Conservation (phyloP, 495 filamentous ascomycete species). For the Pseudoneurospora amorphoporcata region DNA sequence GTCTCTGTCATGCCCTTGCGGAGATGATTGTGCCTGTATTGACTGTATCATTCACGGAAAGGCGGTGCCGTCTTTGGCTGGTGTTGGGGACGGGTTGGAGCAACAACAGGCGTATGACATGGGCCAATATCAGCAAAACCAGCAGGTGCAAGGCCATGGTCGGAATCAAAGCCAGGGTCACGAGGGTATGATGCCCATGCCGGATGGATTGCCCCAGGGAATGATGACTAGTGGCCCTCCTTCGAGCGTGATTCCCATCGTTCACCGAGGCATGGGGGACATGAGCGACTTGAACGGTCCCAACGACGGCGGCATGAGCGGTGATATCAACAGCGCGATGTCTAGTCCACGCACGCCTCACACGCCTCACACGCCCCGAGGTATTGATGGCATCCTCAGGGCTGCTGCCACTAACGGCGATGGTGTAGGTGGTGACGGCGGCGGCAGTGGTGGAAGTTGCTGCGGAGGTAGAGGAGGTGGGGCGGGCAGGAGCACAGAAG, state of each 20-base stretch:
- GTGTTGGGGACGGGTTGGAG: background rate
- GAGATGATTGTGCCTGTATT: slow-evolving; percentile 42
- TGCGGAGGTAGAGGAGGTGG: background rate
- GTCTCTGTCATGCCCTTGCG: slow-evolving; percentile 37
- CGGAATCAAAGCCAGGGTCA: background rate
- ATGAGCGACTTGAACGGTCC: background rate
- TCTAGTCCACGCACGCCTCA: background rate
- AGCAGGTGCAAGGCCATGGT: background rate
- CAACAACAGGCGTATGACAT: background rate
- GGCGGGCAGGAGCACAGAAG: background rate
- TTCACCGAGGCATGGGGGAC: background rate
- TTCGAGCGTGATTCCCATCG: background rate
- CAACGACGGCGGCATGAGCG: background rate
- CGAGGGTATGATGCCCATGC: background rate
- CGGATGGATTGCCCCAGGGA: background rate
- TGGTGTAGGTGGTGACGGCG: background rate
- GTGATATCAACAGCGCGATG: background rate
- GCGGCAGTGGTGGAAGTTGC: background rate
- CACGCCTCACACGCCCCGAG: background rate
- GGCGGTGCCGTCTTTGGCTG: background rate
- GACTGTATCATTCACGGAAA: slow-evolving; percentile 28
- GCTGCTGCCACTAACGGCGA: background rate
- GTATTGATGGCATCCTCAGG: background rate
- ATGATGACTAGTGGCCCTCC: background rate
- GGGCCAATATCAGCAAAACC: background rate